These are phyloP conservation scores for Kokia cookei DNA, from an alignment of 441 rosid species.

Conservation along the genomic window DNA sequence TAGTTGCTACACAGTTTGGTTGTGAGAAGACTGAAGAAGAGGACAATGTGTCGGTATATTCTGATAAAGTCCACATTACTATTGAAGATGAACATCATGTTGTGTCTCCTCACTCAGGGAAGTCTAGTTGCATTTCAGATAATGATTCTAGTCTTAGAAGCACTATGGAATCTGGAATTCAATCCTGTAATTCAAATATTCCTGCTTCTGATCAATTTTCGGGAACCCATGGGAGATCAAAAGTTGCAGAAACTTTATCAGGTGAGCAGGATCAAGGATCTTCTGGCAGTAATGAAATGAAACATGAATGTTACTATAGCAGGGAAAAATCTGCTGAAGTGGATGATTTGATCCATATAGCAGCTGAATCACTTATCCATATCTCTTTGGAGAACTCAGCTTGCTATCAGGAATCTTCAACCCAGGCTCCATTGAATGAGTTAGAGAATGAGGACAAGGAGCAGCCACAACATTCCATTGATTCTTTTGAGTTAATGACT, in stretches of 20 bases:
- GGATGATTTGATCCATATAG: slow-evolving; percentile 36
- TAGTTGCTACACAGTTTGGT: slow-evolving; percentile 19
- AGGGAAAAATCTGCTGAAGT: slow-evolving; percentile 20
- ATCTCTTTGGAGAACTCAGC: slow-evolving; percentile 28
- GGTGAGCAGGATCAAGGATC: slow-evolving; percentile 20
- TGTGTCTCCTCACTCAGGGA: slow-evolving; percentile 42
- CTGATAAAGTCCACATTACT: slow-evolving; percentile 25
- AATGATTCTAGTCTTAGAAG: slow-evolving; percentile 30
- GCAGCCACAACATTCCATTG: slow-evolving; percentile 36
- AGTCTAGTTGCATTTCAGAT: slow-evolving; percentile 43
- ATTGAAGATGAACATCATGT: slow-evolving; percentile 25
- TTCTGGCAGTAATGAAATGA: slow-evolving; percentile 10
- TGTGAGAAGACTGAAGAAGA: slow-evolving; percentile 36
- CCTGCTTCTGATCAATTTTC: slow-evolving; percentile 16
- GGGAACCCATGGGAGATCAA: slow-evolving; percentile 15
- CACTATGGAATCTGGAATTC: slow-evolving; percentile 12
- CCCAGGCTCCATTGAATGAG: slow-evolving; percentile 23
- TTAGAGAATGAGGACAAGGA: slow-evolving; percentile 15
- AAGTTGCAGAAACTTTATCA: slow-evolving; percentile 12
- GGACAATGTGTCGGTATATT: slow-evolving; percentile 17
- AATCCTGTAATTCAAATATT: slow-evolving; percentile 8
- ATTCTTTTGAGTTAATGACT: slow-evolving; percentile 59
- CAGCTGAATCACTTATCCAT: slow-evolving; percentile 61
- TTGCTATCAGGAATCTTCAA: slow-evolving; percentile 22
- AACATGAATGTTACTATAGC: slow-evolving; percentile 6